Evolutionary conservation across 805 yeast genomes (phyloP).

Genomic region (Wickerhamiella brachini): DNA sequence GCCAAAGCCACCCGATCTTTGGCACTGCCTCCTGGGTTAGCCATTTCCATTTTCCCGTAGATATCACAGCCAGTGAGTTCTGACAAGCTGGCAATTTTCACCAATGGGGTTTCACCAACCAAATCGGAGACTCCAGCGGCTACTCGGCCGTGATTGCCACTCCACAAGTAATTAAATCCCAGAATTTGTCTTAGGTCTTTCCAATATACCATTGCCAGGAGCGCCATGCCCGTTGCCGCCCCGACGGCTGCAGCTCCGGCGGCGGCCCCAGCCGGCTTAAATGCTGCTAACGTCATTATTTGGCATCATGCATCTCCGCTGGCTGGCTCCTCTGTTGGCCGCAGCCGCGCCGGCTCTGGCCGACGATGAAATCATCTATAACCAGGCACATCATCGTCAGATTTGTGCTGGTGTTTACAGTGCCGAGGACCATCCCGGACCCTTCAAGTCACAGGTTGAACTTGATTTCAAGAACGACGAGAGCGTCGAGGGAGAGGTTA

Average conservation of each 20-base stretch:
- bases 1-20: conserved; percentile 89
- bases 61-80: conserved; percentile 64
- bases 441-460: conserved; percentile 9
- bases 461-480: conserved; percentile 11
- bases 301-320: not conserved
- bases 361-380: conserved; percentile 16
- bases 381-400: conserved; percentile 42
- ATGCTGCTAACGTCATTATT: not conserved
- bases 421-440: conserved; percentile 76
- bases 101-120: conserved; percentile 84
- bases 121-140: conserved; percentile 53
- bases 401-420: conserved; percentile 86
- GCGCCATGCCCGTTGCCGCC: not conserved
- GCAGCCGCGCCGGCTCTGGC: conserved; percentile 12
- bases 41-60: conserved; percentile 72
- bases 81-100: conserved; percentile 58
- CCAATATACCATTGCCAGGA: not conserved
- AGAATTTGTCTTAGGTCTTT: not conserved
- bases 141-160: not conserved
- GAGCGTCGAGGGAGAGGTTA: conserved; percentile 25
- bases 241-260: not conserved
- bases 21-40: conserved; percentile 91
- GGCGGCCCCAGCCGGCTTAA: not conserved
- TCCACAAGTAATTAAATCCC: too few relatives aligned
- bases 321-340: not conserved